Percentiles rank a stretch among this genome's conserved stretches.
phyloP scores from a whole-genome alignment of 495 filamentous ascomycete species.

The Cetradonia linearis region DNA sequence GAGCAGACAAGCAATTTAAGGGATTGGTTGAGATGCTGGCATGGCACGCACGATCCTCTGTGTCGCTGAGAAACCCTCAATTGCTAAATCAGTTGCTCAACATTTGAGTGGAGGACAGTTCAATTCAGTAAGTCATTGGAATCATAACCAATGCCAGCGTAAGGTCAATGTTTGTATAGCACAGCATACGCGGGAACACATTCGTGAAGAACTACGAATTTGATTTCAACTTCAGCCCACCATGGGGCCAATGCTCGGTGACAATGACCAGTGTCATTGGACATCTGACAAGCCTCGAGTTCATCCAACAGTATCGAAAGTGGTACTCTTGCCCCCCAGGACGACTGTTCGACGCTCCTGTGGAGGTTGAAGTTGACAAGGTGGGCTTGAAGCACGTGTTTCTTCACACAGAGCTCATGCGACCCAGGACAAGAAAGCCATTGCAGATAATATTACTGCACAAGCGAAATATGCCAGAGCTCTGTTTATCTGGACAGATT shows the following conservation, averaged over 20 bases:
- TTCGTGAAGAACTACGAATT: conserved; percentile 95
- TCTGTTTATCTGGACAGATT: conserved; percentile 97
- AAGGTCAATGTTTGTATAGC: conserved; percentile 35
- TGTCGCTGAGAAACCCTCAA: conserved; percentile 94
- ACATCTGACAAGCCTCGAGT: conserved; percentile 68
- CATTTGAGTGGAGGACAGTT: conserved; percentile 72
- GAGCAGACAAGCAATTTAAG: not conserved
- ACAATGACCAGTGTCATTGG: conserved; percentile 89
- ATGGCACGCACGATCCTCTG: conserved; percentile 58
- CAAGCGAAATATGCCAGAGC: conserved; percentile 60
- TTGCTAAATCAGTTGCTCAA: conserved; percentile 83
- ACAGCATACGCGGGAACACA: conserved; percentile 48
- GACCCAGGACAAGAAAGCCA: conserved; percentile 59
- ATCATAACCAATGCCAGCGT: not conserved
- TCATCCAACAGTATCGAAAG: conserved; percentile 53
- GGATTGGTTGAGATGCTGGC: conserved; percentile 6
- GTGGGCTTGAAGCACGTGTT: conserved; percentile 34
- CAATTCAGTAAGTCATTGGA: conserved; percentile 49
- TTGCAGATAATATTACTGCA: conserved; percentile 73
- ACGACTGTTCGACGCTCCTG: conserved; percentile 71
- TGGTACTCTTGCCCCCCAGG: conserved; percentile 76
- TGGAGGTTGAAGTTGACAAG: conserved; percentile 52
- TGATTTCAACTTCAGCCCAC: conserved; percentile 67
- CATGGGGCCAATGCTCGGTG: conserved; percentile 74
- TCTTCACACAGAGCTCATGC: not conserved